phyloP scores from a whole-genome alignment of 164 flowering plant genomes.

The Macadamia integrifolia region DNA sequence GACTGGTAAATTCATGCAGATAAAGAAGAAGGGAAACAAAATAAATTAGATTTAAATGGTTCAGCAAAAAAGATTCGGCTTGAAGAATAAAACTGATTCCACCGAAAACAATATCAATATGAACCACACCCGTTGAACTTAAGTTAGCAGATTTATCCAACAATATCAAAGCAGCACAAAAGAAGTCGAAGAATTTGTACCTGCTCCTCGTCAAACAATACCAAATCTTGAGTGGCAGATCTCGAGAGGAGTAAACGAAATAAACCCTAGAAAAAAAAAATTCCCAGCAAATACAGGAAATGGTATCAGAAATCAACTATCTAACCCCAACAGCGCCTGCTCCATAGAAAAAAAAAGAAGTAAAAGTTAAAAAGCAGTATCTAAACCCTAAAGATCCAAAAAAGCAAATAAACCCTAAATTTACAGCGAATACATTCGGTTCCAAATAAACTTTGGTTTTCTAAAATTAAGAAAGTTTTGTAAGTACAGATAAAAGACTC shows the following conservation, averaged over 20 bases:
- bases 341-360: not conserved
- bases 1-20: not conserved
- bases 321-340: not conserved
- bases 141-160: not conserved
- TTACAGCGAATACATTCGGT: not conserved
- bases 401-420: not conserved
- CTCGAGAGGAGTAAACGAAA: not conserved
- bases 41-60: not conserved
- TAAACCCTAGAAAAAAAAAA: not conserved
- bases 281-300: not conserved
- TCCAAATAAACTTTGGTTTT: not conserved
- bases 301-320: not conserved
- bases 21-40: not conserved
- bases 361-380: not conserved
- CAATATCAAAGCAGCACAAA: not conserved
- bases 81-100: not conserved
- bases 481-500: not conserved
- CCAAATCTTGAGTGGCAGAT: conserved; percentile 1
- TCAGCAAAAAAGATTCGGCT: not conserved
- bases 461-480: not conserved
- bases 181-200: not conserved
- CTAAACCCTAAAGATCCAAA: not conserved
- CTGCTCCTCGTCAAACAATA: not conserved
- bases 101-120: not conserved
- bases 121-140: not conserved